A percentile compares a stretch with the other conserved stretches of the same genome.
Conservation (phyloP, 2,329 filamentous ascomycete genomes). For the Teratosphaeria pseudoeucalypti region DNA sequence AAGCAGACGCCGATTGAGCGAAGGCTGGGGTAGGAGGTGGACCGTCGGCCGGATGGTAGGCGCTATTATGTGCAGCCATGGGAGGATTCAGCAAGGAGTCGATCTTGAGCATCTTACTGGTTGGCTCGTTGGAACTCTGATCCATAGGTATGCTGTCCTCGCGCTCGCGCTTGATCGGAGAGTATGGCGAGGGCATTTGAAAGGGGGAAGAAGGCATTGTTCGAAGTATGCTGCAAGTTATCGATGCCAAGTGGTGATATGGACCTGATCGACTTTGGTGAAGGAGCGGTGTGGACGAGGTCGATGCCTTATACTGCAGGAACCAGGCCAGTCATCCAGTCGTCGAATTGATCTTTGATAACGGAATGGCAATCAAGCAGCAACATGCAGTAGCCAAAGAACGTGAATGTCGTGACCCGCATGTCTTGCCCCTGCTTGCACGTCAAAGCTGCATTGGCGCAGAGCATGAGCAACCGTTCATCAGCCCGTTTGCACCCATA, state of each 20-base stretch:
- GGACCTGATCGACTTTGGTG: neutral
- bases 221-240: neutral
- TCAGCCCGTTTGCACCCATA: slow-evolving; percentile 10
- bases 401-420: slow-evolving; percentile 10
- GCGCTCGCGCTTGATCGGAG: slow-evolving; percentile 5
- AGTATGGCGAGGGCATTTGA: slow-evolving; percentile 13
- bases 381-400: slow-evolving; percentile 10
- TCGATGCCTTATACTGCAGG: slow-evolving; percentile 16
- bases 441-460: slow-evolving; percentile 10
- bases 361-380: slow-evolving; percentile 5
- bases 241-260: slow-evolving; percentile 2
- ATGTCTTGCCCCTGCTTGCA: slow-evolving; percentile 13
- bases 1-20: slow-evolving; percentile 12
- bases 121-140: slow-evolving; percentile 7
- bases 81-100: slow-evolving; percentile 31
- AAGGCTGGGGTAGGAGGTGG: slow-evolving; percentile 19
- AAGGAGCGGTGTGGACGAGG: slow-evolving; percentile 15
- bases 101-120: slow-evolving; percentile 30
- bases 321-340: slow-evolving; percentile 8
- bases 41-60: slow-evolving; percentile 11
- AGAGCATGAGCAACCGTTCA: slow-evolving; percentile 5
- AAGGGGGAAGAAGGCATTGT: slow-evolving; percentile 13
- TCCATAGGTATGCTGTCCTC: slow-evolving; percentile 10
- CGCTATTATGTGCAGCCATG: slow-evolving; percentile 5
- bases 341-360: slow-evolving; percentile 7